Base-by-base conservation (phyloP, 2,329 filamentous ascomycete species). In the Coniosporium tulheliwenetii region DNA sequence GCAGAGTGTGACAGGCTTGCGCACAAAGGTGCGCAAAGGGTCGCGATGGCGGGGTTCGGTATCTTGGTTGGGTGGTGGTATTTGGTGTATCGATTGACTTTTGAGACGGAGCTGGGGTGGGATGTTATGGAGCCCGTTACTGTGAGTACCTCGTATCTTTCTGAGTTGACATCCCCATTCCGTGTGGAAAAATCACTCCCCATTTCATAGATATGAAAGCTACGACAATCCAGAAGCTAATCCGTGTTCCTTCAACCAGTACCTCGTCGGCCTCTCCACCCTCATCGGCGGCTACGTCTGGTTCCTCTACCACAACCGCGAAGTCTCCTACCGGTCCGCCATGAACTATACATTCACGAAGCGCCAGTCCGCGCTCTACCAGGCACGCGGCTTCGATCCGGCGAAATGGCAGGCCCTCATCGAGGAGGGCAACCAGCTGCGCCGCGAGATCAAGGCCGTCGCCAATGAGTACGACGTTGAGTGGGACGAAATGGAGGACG, bases 251-350 rank as follows among this genome's bases (percentile, higher is more conserved):
- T 26, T 7, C 19, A n/a, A n/a, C 14, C 15, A 56, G 30, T 94
- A 94, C 54, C 75, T 94, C 12, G 85, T 83, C 2, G 83, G 85
- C n/a, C 67, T 95, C 47, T 76, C 79, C 1, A 86, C 82, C 10
- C 75, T 94, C 52, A 93, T 94, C 65, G 80, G 80, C 7, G 87
- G 85, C 48, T 95, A 95, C 53, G 67, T 93, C 41, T 95, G 85
- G 85, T 94, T 95, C 57, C 65, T 94, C 10, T 93, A 87, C 61
- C 84, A 94, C 64, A 93, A 87, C 62, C 76, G 83, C 14, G 86
- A 94, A 60, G 78, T 93, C 9, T 84, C 77, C 47, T 94, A 94
- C 65, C 79, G 82, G 49, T 80, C 80, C 2, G 85, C 87, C 26
- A 77, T 94, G 64, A 87, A 93, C 56, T 71, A 93, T 41, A 94